These are phyloP conservation scores for Barnettozyma hawaiiensis DNA, from an alignment of 1,139 yeast genomes.

Conservation along the genomic window DNA sequence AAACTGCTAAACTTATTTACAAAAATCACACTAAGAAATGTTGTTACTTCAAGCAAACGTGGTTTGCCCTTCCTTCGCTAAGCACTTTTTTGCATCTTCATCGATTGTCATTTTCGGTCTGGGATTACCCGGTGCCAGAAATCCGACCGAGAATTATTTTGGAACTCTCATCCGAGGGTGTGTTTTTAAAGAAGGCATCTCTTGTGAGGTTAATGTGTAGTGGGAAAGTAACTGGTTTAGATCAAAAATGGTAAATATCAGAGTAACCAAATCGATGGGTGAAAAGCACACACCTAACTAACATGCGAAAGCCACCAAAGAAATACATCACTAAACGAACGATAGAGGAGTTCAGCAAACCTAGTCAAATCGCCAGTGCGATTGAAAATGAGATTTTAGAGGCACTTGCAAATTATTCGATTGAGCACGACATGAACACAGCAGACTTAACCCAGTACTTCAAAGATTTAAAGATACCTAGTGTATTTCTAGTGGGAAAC, in stretches of 20 bases:
- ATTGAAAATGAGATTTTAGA: slow-evolving; percentile 38
- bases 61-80: background rate
- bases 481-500: slow-evolving; percentile 20
- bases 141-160: too few species aligned
- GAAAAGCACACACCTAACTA: background rate
- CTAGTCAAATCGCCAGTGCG: slow-evolving; percentile 31
- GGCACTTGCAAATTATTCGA: slow-evolving; percentile 33
- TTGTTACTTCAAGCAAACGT: background rate
- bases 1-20: background rate
- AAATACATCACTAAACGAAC: slow-evolving; percentile 20
- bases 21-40: background rate
- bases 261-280: background rate
- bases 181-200: background rate
- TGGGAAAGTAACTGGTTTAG: background rate
- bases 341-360: slow-evolving; percentile 28
- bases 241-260: background rate
- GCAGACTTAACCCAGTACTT: slow-evolving; percentile 28
- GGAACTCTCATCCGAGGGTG: background rate
- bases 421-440: slow-evolving; percentile 31
- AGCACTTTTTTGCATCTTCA: background rate
- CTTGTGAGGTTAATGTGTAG: too few species aligned
- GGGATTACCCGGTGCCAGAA: background rate
- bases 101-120: background rate
- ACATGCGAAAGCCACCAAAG: slow-evolving; percentile 7
- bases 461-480: slow-evolving; percentile 30